phyloP scores from a whole-genome alignment of 1,139 yeast genomes.

The Chernovozyma sophiae-reginae region DNA sequence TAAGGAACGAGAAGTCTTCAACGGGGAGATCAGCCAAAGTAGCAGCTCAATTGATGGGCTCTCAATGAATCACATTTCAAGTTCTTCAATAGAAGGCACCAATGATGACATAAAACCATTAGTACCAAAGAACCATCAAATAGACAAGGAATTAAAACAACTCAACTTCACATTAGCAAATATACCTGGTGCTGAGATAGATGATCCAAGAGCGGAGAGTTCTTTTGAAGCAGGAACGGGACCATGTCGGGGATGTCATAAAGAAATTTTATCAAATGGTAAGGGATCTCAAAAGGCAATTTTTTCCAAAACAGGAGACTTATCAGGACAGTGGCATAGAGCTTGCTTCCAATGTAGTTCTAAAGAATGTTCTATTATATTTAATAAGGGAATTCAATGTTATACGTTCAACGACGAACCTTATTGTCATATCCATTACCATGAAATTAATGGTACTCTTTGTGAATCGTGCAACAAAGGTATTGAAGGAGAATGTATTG shows the following conservation, averaged over 20 bases:
- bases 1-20: neutral
- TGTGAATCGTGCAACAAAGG: conserved; percentile 71
- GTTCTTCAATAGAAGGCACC: neutral
- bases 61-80: neutral
- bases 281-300: conserved; percentile 42
- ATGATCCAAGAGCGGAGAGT: conserved; percentile 8
- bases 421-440: conserved; percentile 81
- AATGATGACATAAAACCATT: conserved; percentile 19
- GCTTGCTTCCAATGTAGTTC: conserved; percentile 70
- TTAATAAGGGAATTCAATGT: conserved; percentile 63
- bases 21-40: too few relatives aligned
- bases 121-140: conserved; percentile 28
- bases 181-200: conserved; percentile 6
- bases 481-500: conserved; percentile 89
- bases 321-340: conserved; percentile 95
- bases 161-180: conserved; percentile 17
- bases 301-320: conserved; percentile 75
- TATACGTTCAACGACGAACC: conserved; percentile 79
- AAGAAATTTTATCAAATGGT: conserved; percentile 40
- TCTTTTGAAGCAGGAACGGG: conserved; percentile 59
- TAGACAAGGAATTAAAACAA: conserved; percentile 27
- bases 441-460: conserved; percentile 65
- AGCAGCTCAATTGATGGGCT: too few relatives aligned
- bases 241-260: conserved; percentile 65
- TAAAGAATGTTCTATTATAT: conserved; percentile 48